Base-by-base conservation (phyloP, 2,329 filamentous ascomycete species). In the Diaporthe sp. region DNA sequence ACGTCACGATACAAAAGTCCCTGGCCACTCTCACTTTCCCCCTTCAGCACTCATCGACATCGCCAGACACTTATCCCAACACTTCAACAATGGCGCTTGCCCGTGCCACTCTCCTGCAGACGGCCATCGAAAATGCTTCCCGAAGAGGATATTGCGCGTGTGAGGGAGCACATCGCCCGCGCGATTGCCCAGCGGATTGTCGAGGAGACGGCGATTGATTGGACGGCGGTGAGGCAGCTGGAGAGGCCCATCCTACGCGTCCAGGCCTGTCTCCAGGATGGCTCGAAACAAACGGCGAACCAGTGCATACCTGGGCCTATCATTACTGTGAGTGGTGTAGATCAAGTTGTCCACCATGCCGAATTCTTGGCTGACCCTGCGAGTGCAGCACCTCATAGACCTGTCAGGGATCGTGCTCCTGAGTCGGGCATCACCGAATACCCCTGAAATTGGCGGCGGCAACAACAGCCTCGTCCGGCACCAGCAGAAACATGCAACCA, bases 251-350 rank as follows among this genome's bases (percentile, higher is more conserved):
- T 68, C n/a, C 63, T 68, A 13, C 63, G 63, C 30, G n/a, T 68
- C 3, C 63, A 68, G 63, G 63, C 63, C 47, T 68, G 63, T n/a
- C 63, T 68, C n/a, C 63, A 68, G 32, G 63, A 68, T 53, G 63
- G 63, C 15, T 68, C 63, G 15, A 68, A 68, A 39, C 63, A 68
- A 32, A 25, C 32, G 13, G 63, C 63, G n/a, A 68, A 68, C 63
- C 63, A 68, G 63, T 53, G 47, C 63, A 68, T 68, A 19, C 63
- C n/a, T 1, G 63, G 63, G n/a, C 63, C 63, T 5, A 68, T 68
- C n/a, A 68, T 68, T 15, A 51, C 63, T 1, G 63, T 68, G 0
- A 53, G 63, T 53, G 17, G 3, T 5, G 30, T 19, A 4, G n/a
- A 37, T 3, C 22, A 25, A 13, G 63, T 25, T 27, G 22, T 22